Base-by-base conservation (phyloP, 805 yeast genomes). In the Hagleromyces aurorensis region DNA sequence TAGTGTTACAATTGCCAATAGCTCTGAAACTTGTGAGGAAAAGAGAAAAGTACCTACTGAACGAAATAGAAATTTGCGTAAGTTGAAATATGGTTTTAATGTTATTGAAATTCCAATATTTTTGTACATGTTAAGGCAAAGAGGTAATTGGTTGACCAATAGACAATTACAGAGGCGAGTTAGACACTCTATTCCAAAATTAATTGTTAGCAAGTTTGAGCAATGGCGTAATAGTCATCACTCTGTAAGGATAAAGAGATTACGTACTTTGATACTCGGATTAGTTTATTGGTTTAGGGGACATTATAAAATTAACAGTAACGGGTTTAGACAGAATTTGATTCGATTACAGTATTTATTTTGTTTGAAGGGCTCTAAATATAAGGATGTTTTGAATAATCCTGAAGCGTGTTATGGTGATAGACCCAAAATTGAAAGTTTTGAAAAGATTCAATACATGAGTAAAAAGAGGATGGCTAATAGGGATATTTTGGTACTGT, bases 321-420 rank as follows among this genome's bases (percentile, higher is more conserved):
- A 44, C 25, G 55, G 56, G 9, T 46, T 48, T 16, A 32, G 57
- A 11, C 57, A 50, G 22, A 42, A 44, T 16, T 33, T 35, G 12
- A 19, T 32, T 6, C 33, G 49, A 11, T 15, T 43, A 7, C 28
- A 38, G 17, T 30, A 35, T 23, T 23, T 40, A 12, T 32, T 33
- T 21, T 25, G 27, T 12, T 5, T 23, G 7, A 3, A 16, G 7
- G 12, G 25, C 6, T 8, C 6, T 14, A 16, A 28, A 7, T 33
- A 32, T 16, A 9, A 25, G 4, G 14, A 29, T 13, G 22, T 44
- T 4, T 27, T 41, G 14, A 16, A 32, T n/a, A 22, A 40, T 13
- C 41, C 27, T 16, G 27, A 44, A 6, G 23, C 20, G 19, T 47
- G 23, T 21, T 47, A 49, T 33, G 52, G 54, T 1, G 18, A 25